Evolutionary conservation across 1,139 yeast species (phyloP), one percentile per base, ranked within the genome.

Genomic region (Kazachstania sp.): DNA sequence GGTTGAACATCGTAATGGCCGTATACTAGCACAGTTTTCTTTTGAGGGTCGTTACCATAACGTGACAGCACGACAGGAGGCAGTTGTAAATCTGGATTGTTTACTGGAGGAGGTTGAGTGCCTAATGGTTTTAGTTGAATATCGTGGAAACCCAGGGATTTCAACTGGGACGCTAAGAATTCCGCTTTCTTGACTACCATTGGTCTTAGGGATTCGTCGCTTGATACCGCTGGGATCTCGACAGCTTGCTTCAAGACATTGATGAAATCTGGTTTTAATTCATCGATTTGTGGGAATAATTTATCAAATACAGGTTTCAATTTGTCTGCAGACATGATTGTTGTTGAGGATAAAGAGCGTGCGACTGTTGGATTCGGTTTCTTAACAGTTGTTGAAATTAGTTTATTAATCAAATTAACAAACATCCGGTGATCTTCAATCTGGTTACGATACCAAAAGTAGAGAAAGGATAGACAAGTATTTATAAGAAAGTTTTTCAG

Each of bases 1-100:
- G 99, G 99, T 72, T 92, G 99, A 51, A 92, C 99, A 61, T 92
- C 98, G 69, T 90, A 90, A 68, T 92, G 98, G 36, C 97, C 98
- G 65, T 92, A 92, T 44, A 94, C 83, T 57, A 94, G 77, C 39
- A 94, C 84, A 28, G 88, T 92, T 70, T 88, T 90, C 55, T 65
- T 65, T 73, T 86, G 85, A 37, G 95, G 81, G 65, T 90, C 95
- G 39, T 67, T 66, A 44, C 98, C 98, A 60, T 77, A 83, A 61
- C 95, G 79, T 38, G 92, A 95, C 55, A 92, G 76, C 26, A 94
- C 88, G 54, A 92, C 83, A 12, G 98, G 98, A 26, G 99, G 99
- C 57, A 94, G 77, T 59, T 80, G 78, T 56, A 92, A 72, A 41
- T 71, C 73, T 19, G 78, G 66, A 54, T 82, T 78, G 23, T 70